phyloP scores from a whole-genome alignment of 2,329 filamentous ascomycete genomes.

The Paraconiothyrium sp. region DNA sequence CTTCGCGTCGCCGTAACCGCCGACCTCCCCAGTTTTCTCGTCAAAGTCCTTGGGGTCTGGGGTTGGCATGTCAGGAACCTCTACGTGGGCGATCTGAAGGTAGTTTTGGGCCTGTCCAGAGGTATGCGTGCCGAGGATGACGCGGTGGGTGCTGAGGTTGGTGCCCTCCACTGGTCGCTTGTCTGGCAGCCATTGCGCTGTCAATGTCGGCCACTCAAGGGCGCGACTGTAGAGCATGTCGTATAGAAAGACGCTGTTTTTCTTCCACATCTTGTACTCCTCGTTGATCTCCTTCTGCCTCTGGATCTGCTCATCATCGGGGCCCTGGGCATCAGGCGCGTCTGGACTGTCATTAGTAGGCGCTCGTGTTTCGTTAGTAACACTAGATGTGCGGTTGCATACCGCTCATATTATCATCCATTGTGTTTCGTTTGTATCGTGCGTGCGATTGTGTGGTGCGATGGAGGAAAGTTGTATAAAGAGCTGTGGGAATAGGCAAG shows the following conservation, averaged over 20 bases:
- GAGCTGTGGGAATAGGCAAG: background rate
- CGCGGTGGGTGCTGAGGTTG: conserved; percentile 84
- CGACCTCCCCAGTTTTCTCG: conserved; percentile 90
- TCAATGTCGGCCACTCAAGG: conserved; percentile 95
- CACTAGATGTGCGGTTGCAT: conserved; percentile 14
- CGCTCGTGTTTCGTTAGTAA: background rate
- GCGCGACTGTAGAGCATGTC: conserved; percentile 96
- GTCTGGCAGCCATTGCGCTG: conserved; percentile 98
- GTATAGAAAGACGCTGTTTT: conserved; percentile 98
- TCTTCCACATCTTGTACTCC: conserved; percentile 99
- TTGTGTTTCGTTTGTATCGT: conserved; percentile 20
- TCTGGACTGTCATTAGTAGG: conserved; percentile 42
- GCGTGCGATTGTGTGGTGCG: background rate
- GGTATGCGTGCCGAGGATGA: conserved; percentile 94
- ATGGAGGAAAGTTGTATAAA: conserved; percentile 4
- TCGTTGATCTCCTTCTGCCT: conserved; percentile 95
- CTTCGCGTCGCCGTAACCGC: conserved; percentile 83
- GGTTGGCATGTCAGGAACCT: conserved; percentile 80
- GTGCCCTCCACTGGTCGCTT: conserved; percentile 71
- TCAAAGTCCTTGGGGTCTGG: conserved; percentile 88
- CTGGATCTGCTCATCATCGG: conserved; percentile 75
- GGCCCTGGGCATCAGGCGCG: conserved; percentile 53
- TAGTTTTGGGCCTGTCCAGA: conserved; percentile 87
- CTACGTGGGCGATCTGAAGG: conserved; percentile 91
- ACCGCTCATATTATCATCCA: conserved; percentile 53